Percentiles rank a stretch among this genome's conserved stretches.
Evolutionary conservation across 2,329 filamentous ascomycete genomes (phyloP).

Genomic region (Monosporascus sp.): DNA sequence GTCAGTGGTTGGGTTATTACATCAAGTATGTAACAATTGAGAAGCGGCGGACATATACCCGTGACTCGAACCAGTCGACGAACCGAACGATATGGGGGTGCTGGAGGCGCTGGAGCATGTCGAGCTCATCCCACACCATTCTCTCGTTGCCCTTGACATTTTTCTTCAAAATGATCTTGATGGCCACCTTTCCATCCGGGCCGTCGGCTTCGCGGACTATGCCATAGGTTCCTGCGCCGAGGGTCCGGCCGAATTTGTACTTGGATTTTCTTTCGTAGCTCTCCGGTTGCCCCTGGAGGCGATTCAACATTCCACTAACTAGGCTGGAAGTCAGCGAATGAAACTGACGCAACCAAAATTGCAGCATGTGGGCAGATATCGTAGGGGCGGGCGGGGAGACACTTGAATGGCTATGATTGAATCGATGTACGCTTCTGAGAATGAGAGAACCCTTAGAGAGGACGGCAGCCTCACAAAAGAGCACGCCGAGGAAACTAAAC

Average conservation of each 20-base stretch:
- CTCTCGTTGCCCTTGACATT: conserved; percentile 97
- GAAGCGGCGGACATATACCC: conserved; percentile 50
- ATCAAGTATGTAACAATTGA: not conserved
- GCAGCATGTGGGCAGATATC: not conserved
- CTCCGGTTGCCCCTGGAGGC: conserved; percentile 92
- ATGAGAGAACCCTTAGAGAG: not conserved
- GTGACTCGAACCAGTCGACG: conserved; percentile 98
- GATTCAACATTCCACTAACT: conserved; percentile 91
- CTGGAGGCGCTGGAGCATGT: conserved; percentile 84
- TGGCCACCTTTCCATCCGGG: conserved; percentile 76
- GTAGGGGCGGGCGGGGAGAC: not conserved
- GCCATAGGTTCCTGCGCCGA: conserved; percentile 96
- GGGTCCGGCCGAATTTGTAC: conserved; percentile 87
- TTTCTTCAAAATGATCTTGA: conserved; percentile 99
- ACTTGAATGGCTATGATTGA: not conserved
- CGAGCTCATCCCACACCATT: conserved; percentile 97
- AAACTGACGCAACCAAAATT: not conserved
- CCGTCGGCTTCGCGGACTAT: conserved; percentile 94
- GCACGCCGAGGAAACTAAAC: conserved; percentile 12
- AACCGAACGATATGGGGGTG: conserved; percentile 97
- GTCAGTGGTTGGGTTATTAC: conserved; percentile 6
- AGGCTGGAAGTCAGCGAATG: conserved; percentile 10
- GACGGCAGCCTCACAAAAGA: conserved; percentile 2
- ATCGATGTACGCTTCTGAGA: not conserved
- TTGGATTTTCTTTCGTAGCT: conserved; percentile 98